Base-by-base conservation (phyloP, 2,329 filamentous ascomycete species). In the Penicillium sp. region DNA sequence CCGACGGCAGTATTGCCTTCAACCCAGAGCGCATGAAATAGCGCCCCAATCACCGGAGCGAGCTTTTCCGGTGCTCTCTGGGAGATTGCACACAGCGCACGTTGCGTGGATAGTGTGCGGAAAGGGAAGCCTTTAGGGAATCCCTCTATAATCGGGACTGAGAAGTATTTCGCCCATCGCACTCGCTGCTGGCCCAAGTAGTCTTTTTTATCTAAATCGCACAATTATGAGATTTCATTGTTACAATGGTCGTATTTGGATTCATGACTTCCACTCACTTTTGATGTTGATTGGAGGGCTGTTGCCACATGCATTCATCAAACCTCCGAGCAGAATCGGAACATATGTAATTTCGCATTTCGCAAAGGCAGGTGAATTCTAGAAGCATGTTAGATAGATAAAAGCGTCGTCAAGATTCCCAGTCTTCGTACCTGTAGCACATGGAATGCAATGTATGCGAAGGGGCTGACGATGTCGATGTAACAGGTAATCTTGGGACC, bases 171-270 rank as follows among this genome's bases (percentile, higher is more conserved):
- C 1, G 77, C 68, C 77, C 77, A 81, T 50, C 80, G 77, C 19
- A 64, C 39, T 15, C 80, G 77, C 57, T 83, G 78, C 12, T 51
- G 47, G 32, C 71, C 62, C 51, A 81, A 78, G 75, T 76, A 84
- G 64, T 73, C 71, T 60, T 74, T 75, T 65, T 83, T 83, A 67
- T 83, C 79, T 80, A 53, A n/a, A 28, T 15, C 0, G 12, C 8
- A 69, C 68, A 40, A 75, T 70, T 6, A 53, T 43, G 10, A 58
- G 53, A 7, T 48, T 56, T 34, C 58, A 54, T 62, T 62, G 47
- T 45, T 39, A 37, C 4, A 17, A 26, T 17, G 3, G 6, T 17
- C 1, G 2, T 3, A 24, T 8, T 26, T 15, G 2, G 0, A n/a
- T 6, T 40, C 6, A 35, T 4, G 6, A 15, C 7, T 3, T 22